phyloP scores from a whole-genome alignment of 306 rosid species.

The Cicer arietinum region DNA sequence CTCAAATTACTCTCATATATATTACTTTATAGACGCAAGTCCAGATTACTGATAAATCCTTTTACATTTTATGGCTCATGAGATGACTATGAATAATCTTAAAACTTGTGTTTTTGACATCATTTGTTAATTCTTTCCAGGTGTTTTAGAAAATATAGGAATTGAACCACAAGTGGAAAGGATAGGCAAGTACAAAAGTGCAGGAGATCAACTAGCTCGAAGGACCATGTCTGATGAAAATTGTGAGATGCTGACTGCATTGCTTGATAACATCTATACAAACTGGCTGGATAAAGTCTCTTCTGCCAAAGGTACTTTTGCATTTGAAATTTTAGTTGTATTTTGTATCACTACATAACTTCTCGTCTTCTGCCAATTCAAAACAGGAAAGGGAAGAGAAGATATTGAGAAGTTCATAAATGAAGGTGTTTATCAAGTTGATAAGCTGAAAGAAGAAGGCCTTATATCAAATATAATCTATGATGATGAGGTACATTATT shows the following conservation, averaged over 20 bases:
- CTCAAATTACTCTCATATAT: constrained; percentile 1
- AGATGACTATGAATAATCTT: constrained; percentile 36
- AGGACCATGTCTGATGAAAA: constrained; percentile 84
- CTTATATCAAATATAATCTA: constrained; percentile 78
- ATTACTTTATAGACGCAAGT: constrained; percentile 18
- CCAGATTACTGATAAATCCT: constrained; percentile 28
- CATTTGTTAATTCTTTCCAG: constrained; percentile 50
- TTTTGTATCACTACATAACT: constrained; percentile 39
- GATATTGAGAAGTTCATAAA: constrained; percentile 75
- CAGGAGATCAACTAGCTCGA: constrained; percentile 86
- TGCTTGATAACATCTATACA: constrained; percentile 82
- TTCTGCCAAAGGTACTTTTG: constrained; percentile 69
- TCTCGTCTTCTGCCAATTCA: constrained; percentile 33
- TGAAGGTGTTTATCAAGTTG: constrained; percentile 86
- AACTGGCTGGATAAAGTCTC: constrained; percentile 90
- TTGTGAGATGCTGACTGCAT: constrained; percentile 86
- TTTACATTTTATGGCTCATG: constrained; percentile 28
- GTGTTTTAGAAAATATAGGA: constrained; percentile 84
- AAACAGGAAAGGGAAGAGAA: constrained; percentile 71
- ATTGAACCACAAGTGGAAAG: constrained; percentile 90
- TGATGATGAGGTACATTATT: constrained; percentile 82
- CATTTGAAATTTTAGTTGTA: constrained; percentile 45
- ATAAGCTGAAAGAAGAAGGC: constrained; percentile 86
- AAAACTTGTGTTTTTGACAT: constrained; percentile 29
- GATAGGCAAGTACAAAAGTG: constrained; percentile 96